Base-by-base conservation (phyloP, 495 filamentous ascomycete species). In the Hyaloscypha variabilis region DNA sequence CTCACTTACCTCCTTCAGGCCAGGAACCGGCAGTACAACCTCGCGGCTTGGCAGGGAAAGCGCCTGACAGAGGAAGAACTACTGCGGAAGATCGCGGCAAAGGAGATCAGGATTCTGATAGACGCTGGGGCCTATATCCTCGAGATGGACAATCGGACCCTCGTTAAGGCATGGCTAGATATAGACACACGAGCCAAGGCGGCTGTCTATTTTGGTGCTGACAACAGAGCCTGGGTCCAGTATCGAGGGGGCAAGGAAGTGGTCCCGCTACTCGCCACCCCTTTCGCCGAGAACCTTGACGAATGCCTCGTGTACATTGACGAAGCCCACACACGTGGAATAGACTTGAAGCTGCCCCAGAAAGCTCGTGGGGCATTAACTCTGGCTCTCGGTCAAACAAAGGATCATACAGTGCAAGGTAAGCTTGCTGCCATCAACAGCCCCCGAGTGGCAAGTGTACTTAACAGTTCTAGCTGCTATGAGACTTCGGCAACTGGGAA, bases 351-450 rank as follows among this genome's bases (percentile, higher is more conserved):
- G 65, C 65, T 90, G 0, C 84, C 85, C 0, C 11, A 29, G 2
- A 28, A 73, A 29, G 77, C 78, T 56, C 64, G 75, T 1, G 87
- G 81, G 1, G 85, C 83, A 3, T 75, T 90, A 2, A 89, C 83
- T 0, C 73, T 90, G 6, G 85, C 82, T 0, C 74, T 81, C 3
- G 72, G 76, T 17, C 71, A 84, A 14, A 84, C 84, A 0, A 89
- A 89, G 65, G 87, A 89, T 65, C 75, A 79, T 51, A 70, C 84
- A 1, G 83, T 88, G 2, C 87, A 90, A 83, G 86, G 86, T 85
- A 73, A 60, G 73, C 68, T n/a, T 26, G 17, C 17, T 13, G 17
- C 28, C 36, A 19, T 63, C 23, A 8, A 14, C 31, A 25, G 21
- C 53, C 42, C 26, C 17, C 17, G n/a, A 51, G 6, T 51, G n/a